Base-by-base conservation (phyloP, 129 eudicot genomes). In the Centrapalus pauciflorus region DNA sequence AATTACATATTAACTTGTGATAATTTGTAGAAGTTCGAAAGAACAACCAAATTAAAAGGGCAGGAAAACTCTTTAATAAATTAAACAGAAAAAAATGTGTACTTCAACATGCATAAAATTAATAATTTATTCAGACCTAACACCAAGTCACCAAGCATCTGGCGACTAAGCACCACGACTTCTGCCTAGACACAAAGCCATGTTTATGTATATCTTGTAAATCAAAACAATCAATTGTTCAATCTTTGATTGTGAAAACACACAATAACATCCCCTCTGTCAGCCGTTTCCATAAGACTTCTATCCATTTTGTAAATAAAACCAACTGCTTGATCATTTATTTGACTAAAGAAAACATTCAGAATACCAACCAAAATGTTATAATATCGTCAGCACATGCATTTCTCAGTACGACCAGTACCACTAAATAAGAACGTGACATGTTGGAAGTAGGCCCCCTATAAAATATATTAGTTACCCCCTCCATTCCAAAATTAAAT, bases 351-450 rank as follows among this genome's bases (percentile, higher is more conserved):
- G 14, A 46, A 46, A 46, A 46, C 54, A 48, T 48, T 25, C 32
- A 17, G 12, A 7, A 68, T 3, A 70, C 12, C 66, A 29, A 43
- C 33, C 48, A 57, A 40, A 27, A 45, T 1, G 50, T 21, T 23
- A 20, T 28, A 49, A 62, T 3, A n/a, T 35, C 52, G 25, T 61
- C 62, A 50, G 28, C 54, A 50, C 46, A 19, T 10, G 56, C 66
- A 26, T 55, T 69, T 69, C 43, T 56, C 48, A 68, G 27, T 30
- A 71, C 59, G n/a, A n/a, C n/a, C n/a, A n/a, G 68, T 23, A 58
- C 17, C 14, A 70, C 33, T 17, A 9, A 59, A 45, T 43, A 33
- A 69, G 67, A 71, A 32, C 41, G 49, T 11, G 40, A 24, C 28
- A 49, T 24, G 70, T 35, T 26, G 34, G 23, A 26, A 17, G 24